Evolutionary conservation across 2,329 filamentous ascomycete genomes (phyloP), one percentile per base, ranked within the genome.

Genomic region (Boeremia lycopersici): DNA sequence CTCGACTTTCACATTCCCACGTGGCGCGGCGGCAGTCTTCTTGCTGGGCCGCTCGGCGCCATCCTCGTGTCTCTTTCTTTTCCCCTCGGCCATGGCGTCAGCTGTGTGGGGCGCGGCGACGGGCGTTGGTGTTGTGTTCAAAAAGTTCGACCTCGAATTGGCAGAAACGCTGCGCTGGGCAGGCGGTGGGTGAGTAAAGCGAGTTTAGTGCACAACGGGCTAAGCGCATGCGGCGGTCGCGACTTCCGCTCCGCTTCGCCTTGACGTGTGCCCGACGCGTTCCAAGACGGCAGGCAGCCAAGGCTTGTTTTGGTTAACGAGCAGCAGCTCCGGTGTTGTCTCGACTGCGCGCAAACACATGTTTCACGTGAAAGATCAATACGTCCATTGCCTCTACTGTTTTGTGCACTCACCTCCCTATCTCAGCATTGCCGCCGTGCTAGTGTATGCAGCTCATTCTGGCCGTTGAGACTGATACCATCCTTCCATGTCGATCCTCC

Each of bases 1-100:
- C 56, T 78, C 76, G 41, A 82, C 76, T 41, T 72, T 74, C 35
- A 82, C 72, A 23, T 53, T 69, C 28, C 75, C 71, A 28, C 75
- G 64, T 25, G 71, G 66, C 48, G 74, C 66, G 41, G 75, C 69
- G 9, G 79, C 77, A 6, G 76, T 62, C 70, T 81, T 83, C 62
- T 83, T 84, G 43, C 60, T 59, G 2, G 71, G 66, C 1, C 69
- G 62, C 26, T 68, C 68, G 35, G 45, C 63, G 13, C 58, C 61
- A 10, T 74, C 67, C 6, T 67, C 67, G 26, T 65, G 57, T 56
- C 74, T 70, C 64, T 76, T 76, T 54, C 74, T 68, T 67, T 76
- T 76, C 62, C 74, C 73, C 34, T 74, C 71, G 43, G 59, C 59
- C 67, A 74, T 74, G 56, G 44, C 62, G 63, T 48, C 28, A 23